Evolutionary conservation across 768 basidiomycete species (phyloP), one percentile per base, ranked within the genome.

Genomic region (Agaricus sinodeliciosus): DNA sequence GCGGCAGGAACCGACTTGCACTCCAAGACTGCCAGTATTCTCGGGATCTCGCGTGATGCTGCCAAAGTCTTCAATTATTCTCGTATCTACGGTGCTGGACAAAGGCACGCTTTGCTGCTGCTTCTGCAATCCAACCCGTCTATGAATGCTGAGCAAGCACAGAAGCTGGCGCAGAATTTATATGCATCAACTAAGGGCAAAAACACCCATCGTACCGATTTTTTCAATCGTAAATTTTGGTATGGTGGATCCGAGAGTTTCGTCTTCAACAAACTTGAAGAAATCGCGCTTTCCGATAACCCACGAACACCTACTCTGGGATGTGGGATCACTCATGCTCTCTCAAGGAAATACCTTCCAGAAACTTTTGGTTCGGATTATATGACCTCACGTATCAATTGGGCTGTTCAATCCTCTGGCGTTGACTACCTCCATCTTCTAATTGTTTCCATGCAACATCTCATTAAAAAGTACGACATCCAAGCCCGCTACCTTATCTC

Each of bases 11-110:
- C 95, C 5, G 95, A 99, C 70, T 70, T 99, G 27, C 95, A 97
- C 63, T 97, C 94, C 9, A 96, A 96, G 72, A 95, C 94, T 1
- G 96, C 95, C 9, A 81, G 70, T 54, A 98, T 98, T 62, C 73
- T 98, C 36, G 90, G 90, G 15, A 94, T 94, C 58, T 90, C 92
- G 37, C 81, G 95, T 28, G 93, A 98, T 62, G 85, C 90, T 59
- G 95, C 96, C 28, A 98, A 99, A 67, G 91, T 94, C 34, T 99
- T 99, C 81, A 99, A 99, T 65, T 99, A 98, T 62, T 96, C 95
- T 41, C 84, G 95, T 34, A 96, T 99, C 59, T 98, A 98, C 61
- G 94, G 95, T n/a, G 95, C 95, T 1, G 96, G 94, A 5, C 90
- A 93, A 84, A 85, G 86, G 53, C 94, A 99, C 60, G 96, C 94